Base-by-base conservation (phyloP, 768 basidiomycete genomes). In the Kwoniella dendrophila region DNA sequence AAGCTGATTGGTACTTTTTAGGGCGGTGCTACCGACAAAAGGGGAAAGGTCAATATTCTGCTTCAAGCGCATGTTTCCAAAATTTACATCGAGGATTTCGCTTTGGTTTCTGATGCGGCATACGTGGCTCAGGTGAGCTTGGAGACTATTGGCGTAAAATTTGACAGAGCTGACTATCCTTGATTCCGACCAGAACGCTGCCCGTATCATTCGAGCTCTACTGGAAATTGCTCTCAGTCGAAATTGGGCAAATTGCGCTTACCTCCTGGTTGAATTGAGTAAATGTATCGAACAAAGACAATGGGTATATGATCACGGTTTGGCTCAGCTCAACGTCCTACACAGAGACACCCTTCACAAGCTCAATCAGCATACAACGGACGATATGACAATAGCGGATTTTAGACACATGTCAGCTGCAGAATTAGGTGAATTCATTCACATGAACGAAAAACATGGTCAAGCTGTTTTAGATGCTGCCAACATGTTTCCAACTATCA, bases 301-400 rank as follows among this genome's bases (percentile, higher is more conserved):
- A 70, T 99, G 96, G 96, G 90, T 94, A 1, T 97, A 88, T 76
- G 89, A 93, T 45, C 90, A 98, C 61, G 95, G 93, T 2, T 81
- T 99, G 32, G 85, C 82, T 66, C 74, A 77, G 20, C 92, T 97
- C 72, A 90, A 89, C 71, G 80, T 83, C 32, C 84, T 98, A 22
- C 90, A 88, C 66, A 77, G 80, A 27, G 91, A 95, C 43, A 84
- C 92, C 7, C 73, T 96, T 50, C 85, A 90, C 80, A 88, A 86
- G 57, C 82, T 98, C 27, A 83, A 88, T 69, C 83, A 82, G 62
- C 92, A 88, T 83, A 62, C 60, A 2, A 90, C 88, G 16, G 90
- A 89, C 73, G 91, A 97, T 50, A 85, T 87, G 73, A 81, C 88
- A 1, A 83, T 91, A 14, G 80, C 84, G 4, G 88, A 97, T 52